Percentiles rank a stretch among this genome's conserved stretches.
Evolutionary conservation across 306 rosid species (phyloP).

Genomic region (Inga oerstediana): DNA sequence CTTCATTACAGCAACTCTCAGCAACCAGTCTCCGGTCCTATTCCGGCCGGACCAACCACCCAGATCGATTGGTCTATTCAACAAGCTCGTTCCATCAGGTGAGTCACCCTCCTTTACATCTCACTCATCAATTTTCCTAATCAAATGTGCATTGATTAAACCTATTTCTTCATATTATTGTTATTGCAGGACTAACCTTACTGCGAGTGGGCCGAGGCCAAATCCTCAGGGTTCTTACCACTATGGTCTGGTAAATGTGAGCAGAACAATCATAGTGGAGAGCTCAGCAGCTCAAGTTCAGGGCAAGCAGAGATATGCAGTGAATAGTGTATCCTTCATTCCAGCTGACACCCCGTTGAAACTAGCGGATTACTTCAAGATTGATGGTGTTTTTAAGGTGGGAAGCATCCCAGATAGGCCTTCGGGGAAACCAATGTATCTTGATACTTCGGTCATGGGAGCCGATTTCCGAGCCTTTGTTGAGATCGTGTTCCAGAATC

Average conservation of each 20-base stretch:
- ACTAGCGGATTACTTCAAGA: conserved; percentile 86
- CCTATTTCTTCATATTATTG: not conserved
- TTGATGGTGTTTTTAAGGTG: conserved; percentile 64
- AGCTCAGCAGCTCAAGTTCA: conserved; percentile 78
- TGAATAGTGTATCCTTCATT: conserved; percentile 72
- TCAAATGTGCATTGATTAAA: not conserved
- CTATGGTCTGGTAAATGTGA: conserved; percentile 71
- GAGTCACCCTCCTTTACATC: not conserved
- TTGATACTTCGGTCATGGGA: conserved; percentile 86
- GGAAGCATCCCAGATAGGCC: conserved; percentile 82
- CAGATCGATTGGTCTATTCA: conserved; percentile 73
- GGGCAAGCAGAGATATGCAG: conserved; percentile 80
- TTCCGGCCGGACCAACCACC: conserved; percentile 74
- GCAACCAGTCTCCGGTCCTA: conserved; percentile 51
- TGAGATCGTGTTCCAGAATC: conserved; percentile 83
- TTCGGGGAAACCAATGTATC: conserved; percentile 54
- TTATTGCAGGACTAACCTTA: conserved; percentile 74
- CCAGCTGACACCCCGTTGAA: conserved; percentile 83
- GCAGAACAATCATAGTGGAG: conserved; percentile 62
- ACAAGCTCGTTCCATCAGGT: conserved; percentile 91
- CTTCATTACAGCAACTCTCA: conserved; percentile 76
- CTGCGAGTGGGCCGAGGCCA: conserved; percentile 97
- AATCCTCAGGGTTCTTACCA: conserved; percentile 98
- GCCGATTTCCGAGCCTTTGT: conserved; percentile 80
- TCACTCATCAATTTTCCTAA: not conserved